phyloP scores from a whole-genome alignment of 148 eudicot species.

The Rhododendron kiyosumense region DNA sequence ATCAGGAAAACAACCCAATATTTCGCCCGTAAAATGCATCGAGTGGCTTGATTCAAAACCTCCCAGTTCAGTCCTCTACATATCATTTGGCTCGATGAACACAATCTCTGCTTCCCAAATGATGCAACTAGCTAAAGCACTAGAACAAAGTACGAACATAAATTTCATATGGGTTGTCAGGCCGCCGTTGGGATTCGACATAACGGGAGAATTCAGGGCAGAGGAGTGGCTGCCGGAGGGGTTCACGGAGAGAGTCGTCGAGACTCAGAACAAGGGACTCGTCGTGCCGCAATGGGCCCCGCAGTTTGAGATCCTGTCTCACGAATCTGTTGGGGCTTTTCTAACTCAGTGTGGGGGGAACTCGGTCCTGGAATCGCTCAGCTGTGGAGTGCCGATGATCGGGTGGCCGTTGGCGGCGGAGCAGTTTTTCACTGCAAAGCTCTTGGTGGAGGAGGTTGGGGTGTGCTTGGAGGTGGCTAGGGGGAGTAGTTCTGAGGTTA shows the following conservation, averaged over 20 bases:
- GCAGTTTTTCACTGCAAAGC: slow-evolving; percentile 53
- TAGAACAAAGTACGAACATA: slow-evolving; percentile 20
- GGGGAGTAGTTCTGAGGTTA: slow-evolving; percentile 28
- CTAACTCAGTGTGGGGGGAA: slow-evolving; percentile 65
- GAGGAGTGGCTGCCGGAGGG: slow-evolving; percentile 48
- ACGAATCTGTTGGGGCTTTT: slow-evolving; percentile 36
- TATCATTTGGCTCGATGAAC: slow-evolving; percentile 56
- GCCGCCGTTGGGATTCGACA: slow-evolving; percentile 45
- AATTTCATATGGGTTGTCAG: slow-evolving; percentile 69
- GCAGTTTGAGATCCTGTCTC: slow-evolving; percentile 49
- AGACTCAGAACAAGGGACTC: slow-evolving; percentile 29
- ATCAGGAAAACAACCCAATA: not conserved
- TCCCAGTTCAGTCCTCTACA: slow-evolving; percentile 38
- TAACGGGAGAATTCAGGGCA: slow-evolving; percentile 18
- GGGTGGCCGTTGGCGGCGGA: slow-evolving; percentile 65
- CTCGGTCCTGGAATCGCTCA: slow-evolving; percentile 46
- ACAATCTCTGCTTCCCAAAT: slow-evolving; percentile 48
- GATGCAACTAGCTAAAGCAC: slow-evolving; percentile 44
- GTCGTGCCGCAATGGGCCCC: slow-evolving; percentile 53
- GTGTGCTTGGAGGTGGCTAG: slow-evolving; percentile 61
- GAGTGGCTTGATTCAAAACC: slow-evolving; percentile 45
- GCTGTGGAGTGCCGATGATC: slow-evolving; percentile 39
- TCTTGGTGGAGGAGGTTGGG: slow-evolving; percentile 39
- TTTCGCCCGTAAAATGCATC: slow-evolving; percentile 11
- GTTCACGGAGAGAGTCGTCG: slow-evolving; percentile 14